Conservation (phyloP, 1,139 yeast genomes). For the Nakaseomyces glabratus region DNA sequence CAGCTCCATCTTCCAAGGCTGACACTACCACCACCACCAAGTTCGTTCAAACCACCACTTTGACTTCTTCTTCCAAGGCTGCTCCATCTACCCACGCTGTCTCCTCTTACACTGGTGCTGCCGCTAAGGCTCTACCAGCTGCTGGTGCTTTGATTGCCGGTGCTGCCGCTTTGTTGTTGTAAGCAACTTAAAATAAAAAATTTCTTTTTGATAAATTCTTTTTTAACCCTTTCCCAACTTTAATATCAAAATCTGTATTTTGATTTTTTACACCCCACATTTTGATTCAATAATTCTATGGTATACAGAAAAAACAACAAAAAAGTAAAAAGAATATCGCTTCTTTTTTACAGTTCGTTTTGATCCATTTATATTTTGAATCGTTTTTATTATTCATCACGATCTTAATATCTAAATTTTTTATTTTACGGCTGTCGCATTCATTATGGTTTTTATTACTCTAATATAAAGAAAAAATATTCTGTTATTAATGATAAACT, state of each 20-base stretch:
- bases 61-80: slow-evolving; percentile 8
- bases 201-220: neutral
- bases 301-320: neutral
- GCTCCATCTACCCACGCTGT: slow-evolving; percentile 13
- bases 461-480: too few relatives aligned
- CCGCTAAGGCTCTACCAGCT: slow-evolving; percentile 32
- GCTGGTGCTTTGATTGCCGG: slow-evolving; percentile 34
- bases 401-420: slow-evolving; percentile 5
- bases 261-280: neutral
- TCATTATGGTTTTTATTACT: slow-evolving; percentile 6
- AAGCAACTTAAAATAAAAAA: slow-evolving; percentile 14
- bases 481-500: too few relatives aligned
- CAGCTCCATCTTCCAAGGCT: slow-evolving; percentile 7
- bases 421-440: slow-evolving; percentile 5
- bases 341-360: too few relatives aligned
- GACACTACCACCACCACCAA: slow-evolving; percentile 6
- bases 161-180: slow-evolving; percentile 34
- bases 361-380: too few relatives aligned
- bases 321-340: neutral
- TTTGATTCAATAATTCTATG: too few relatives aligned
- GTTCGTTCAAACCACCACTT: slow-evolving; percentile 7
- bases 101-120: slow-evolving; percentile 30
- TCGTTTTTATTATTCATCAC: slow-evolving; percentile 7
- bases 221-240: neutral
- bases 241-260: neutral